Evolutionary conservation across 2,329 filamentous ascomycete genomes (phyloP), one percentile per base, ranked within the genome.

Genomic region (Immersiporthe knoxdaviesiana): DNA sequence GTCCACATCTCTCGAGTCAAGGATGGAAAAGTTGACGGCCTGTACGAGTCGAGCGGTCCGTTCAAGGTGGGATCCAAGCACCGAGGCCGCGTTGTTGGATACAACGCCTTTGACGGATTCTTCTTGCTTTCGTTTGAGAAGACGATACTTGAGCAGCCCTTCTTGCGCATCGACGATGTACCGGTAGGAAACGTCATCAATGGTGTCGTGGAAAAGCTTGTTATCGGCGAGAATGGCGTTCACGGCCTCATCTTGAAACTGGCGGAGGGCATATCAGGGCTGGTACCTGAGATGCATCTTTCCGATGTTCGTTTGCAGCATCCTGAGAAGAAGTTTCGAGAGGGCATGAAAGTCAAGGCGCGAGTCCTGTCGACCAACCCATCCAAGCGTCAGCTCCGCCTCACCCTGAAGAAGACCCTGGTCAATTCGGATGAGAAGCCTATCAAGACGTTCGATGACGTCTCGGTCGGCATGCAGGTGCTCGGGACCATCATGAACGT

Each of bases 241-340:
- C 89, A 88, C 70, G 94, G 94, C 35, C 80, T 99, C 39, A 87
- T 98, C 35, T 86, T 98, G 65, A 92, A 92, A 74, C 81, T 99
- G 65, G 91, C 93, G 11, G 93, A 97, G 56, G 92, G 92, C 60
- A 93, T 99, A 73, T 91, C 88, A 64, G 96, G 94, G n/a, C 86
- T 97, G 68, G 94, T 98, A 2, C 88, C 94, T 3, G 92, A 95
- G 76, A 90, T 91, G 77, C 97, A 99, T 77, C 84, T 99, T 74
- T 91, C 96, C 60, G 97, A 99, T 78, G 87, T 96, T 18, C 89
- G 89, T 71, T 84, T 99, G 32, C 92, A 96, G 76, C 92, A 97
- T 75, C 96, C 96, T 0, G 96, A 99, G 79, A 97, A 95, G 84
- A 98, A 97, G 78, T 99, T 97, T 81, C 88, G 92, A 71, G 92